These are phyloP conservation scores for Ogataea methanolica DNA, from an alignment of 805 yeast species.

Conservation along the genomic window DNA sequence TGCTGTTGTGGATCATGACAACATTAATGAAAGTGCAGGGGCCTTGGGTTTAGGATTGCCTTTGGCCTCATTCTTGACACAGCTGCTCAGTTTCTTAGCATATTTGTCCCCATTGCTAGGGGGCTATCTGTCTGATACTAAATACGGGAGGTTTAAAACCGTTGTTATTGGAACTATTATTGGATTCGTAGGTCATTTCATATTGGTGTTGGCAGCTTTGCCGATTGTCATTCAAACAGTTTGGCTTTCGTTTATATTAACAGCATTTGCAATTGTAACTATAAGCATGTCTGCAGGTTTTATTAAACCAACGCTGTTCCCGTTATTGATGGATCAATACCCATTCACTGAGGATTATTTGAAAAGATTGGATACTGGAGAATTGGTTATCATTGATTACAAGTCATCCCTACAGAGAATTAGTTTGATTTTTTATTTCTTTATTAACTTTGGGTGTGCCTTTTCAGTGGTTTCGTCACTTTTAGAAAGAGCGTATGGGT, in stretches of 20 bases:
- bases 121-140: constrained; percentile 48
- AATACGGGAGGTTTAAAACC: constrained; percentile 41
- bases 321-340: constrained; percentile 56
- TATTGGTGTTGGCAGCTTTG: constrained; percentile 43
- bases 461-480: constrained; percentile 45
- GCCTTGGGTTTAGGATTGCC: constrained; percentile 45
- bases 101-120: constrained; percentile 46
- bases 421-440: constrained; percentile 45
- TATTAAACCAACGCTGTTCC: constrained; percentile 48
- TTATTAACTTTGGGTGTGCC: constrained; percentile 50
- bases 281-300: constrained; percentile 46
- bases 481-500: constrained; percentile 44
- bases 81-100: constrained; percentile 41
- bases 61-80: constrained; percentile 41
- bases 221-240: constrained; percentile 33
- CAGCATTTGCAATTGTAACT: constrained; percentile 34
- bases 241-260: constrained; percentile 28
- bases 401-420: constrained; percentile 36
- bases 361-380: constrained; percentile 48
- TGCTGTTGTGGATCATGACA: constrained; percentile 34
- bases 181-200: constrained; percentile 43
- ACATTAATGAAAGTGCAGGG: constrained; percentile 37
- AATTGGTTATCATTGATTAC: constrained; percentile 52
- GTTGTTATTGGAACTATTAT: constrained; percentile 42
- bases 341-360: constrained; percentile 49